Base-by-base conservation (phyloP, 768 basidiomycete genomes). In the Pisolithus orientalis region DNA sequence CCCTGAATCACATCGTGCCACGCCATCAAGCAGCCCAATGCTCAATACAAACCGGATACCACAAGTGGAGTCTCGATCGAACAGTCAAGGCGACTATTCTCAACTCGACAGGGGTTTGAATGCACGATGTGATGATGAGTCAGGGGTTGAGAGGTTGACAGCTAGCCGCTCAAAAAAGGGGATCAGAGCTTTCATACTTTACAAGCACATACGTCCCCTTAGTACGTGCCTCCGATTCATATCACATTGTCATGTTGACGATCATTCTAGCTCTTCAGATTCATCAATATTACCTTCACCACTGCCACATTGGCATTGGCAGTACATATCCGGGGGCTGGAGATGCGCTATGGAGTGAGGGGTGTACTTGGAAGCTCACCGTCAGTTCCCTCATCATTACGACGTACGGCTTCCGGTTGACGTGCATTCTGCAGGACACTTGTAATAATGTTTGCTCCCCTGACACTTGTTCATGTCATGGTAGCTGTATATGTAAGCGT, bases 391-490 rank as follows among this genome's bases (percentile, higher is more conserved):
- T 27, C 21, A 21, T 27, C 28, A 32, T 43, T 43, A 25, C 4
- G 25, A 45, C 43, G 44, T 13, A 51, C 51, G 49, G n/a, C 42
- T 39, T 32, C 29, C 14, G 11, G 27, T 44, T 37, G 38, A 43
- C 37, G 45, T 24, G 45, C 44, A 39, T 25, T 24, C 45, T 34
- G 8, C 54, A 90, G 90, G 25, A 85, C 84, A 10, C 77, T 94
- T 24, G 83, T 91, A 55, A 87, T 94, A 62, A 85, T 94, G 53
- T 91, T 93, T 67, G 84, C 89, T 6, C 85, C 90, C 2, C 64
- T 90, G 53, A 90, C 92, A 10, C 74, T 94, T 25, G 74, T 87
- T 8, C 90, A 93, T 74, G 90, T 94, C 59, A 83, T 94, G 76
- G 70, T 78, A 47, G 87, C 90, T 42, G 82, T 94, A 59, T 94